Base-by-base conservation (phyloP, 148 eudicot species). In the Tetragonia tetragonoides region DNA sequence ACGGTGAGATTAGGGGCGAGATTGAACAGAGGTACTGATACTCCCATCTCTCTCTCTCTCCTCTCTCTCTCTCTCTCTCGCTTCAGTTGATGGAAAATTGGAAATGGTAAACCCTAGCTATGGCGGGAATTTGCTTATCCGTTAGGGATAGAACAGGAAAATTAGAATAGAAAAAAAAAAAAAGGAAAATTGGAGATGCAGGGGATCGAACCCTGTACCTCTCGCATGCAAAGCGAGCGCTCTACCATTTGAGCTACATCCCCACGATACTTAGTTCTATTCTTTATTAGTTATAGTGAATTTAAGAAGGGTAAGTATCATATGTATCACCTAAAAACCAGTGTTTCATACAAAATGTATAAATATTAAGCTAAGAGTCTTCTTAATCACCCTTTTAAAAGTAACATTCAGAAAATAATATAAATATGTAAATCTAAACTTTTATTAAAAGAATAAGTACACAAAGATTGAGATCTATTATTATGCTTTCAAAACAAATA, bases 221-320 rank as follows among this genome's bases (percentile, higher is more conserved):
- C 82, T 79, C 82, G 73, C 82, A 79, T 73, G 83, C 84, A 86
- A 89, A 83, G 87, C 89, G 84, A 88, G 89, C 85, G 87, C 84
- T 86, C 84, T 89, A 81, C 86, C 88, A 86, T 86, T 80, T 83
- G 92, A 87, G 84, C 90, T 86, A 81, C 85, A 85, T 81, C 86
- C 89, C 89, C n/a, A 1, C 34, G 34, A 28, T 1, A 28, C 34
- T 28, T 0, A 28, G 1, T 0, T 28, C 1, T 28, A 28, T 28
- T 28, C 1, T 28, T 28, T 28, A 28, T 28, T n/a, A n/a, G n/a
- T n/a, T n/a, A n/a, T n/a, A n/a, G n/a, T n/a, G n/a, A 28, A 28
- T 28, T 28, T 28, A 0, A 28, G 1, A 28, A 28, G 34, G 34
- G 34, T 28, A 28, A 28, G 34, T 28, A 28, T 28, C 34, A 28